Percentiles rank a stretch among this genome's conserved stretches.
Evolutionary conservation across 495 filamentous ascomycete genomes (phyloP).

Genomic region (Pyrenula aspistea): DNA sequence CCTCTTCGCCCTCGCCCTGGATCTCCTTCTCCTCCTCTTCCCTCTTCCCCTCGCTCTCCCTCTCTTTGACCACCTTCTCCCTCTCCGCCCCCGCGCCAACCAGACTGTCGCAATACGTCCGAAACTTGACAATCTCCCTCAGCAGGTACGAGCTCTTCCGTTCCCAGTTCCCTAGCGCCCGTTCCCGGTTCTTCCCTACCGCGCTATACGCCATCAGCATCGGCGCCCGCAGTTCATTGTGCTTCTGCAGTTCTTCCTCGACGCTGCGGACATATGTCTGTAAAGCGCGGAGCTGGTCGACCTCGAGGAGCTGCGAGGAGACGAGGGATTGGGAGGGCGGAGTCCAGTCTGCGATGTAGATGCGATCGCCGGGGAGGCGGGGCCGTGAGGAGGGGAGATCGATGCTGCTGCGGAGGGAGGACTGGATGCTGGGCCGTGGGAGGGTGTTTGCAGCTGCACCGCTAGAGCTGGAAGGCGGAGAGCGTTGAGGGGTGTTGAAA

Average conservation of each 20-base stretch:
- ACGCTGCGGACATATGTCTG: constrained; percentile 70
- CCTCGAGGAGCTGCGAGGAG: constrained; percentile 61
- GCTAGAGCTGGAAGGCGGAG: constrained; percentile 25
- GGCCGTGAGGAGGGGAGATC: constrained; percentile 51
- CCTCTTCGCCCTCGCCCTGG: background rate
- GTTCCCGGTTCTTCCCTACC: constrained; percentile 64
- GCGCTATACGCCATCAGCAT: constrained; percentile 88
- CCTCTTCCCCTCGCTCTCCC: background rate
- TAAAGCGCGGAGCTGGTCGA: constrained; percentile 68
- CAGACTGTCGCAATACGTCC: constrained; percentile 83
- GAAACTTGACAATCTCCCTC: constrained; percentile 92
- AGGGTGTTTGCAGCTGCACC: constrained; percentile 17
- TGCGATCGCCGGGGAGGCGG: constrained; percentile 73
- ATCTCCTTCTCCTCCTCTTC: background rate
- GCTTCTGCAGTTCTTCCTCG: constrained; percentile 71
- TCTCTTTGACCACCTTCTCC: constrained; percentile 35
- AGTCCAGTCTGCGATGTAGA: constrained; percentile 82
- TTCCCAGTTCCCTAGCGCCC: constrained; percentile 94
- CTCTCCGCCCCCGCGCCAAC: constrained; percentile 43
- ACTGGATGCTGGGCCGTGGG: constrained; percentile 52
- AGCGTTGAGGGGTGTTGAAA: constrained; percentile 17
- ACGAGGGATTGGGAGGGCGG: constrained; percentile 86
- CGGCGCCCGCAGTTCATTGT: constrained; percentile 73
- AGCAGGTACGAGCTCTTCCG: constrained; percentile 83
- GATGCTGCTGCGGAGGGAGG: constrained; percentile 58